Evolutionary conservation across 2,329 filamentous ascomycete species (phyloP).

Genomic region (Zalaria obscura): DNA sequence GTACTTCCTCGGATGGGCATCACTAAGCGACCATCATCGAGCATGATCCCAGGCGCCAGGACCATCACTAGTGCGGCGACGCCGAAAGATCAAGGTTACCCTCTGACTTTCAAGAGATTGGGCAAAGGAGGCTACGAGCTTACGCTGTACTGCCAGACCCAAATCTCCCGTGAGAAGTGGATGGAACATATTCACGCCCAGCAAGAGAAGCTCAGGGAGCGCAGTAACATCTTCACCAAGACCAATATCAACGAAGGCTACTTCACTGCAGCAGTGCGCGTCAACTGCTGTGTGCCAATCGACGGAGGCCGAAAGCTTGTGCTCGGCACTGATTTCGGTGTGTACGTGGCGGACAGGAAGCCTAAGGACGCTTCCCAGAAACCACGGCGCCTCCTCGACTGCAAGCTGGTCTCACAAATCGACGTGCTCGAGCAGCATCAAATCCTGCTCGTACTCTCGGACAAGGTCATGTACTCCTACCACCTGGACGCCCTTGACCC

Average conservation of each 20-base stretch:
- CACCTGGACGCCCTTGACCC: slow-evolving; percentile 74
- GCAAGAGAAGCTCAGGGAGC: slow-evolving; percentile 69
- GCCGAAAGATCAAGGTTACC: slow-evolving; percentile 62
- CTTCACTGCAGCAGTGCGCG: slow-evolving; percentile 75
- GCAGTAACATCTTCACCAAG: slow-evolving; percentile 57
- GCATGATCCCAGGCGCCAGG: slow-evolving; percentile 50
- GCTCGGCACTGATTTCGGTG: slow-evolving; percentile 85
- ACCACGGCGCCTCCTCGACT: slow-evolving; percentile 75
- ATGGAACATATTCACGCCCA: slow-evolving; percentile 89
- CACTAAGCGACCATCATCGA: slow-evolving; percentile 77
- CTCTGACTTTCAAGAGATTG: slow-evolving; percentile 90
- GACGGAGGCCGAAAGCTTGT: slow-evolving; percentile 92
- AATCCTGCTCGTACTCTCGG: slow-evolving; percentile 77
- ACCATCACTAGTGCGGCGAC: slow-evolving; percentile 36
- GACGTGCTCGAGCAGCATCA: slow-evolving; percentile 94
- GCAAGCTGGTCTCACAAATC: slow-evolving; percentile 78
- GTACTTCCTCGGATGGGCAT: slow-evolving; percentile 70
- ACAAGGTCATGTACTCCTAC: slow-evolving; percentile 87
- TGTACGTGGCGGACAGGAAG: slow-evolving; percentile 84
- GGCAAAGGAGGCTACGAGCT: slow-evolving; percentile 92
- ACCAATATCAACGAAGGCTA: slow-evolving; percentile 67
- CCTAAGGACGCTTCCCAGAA: slow-evolving; percentile 60
- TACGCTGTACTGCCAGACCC: slow-evolving; percentile 75
- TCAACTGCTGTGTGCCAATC: slow-evolving; percentile 89
- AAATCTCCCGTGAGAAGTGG: slow-evolving; percentile 85